phyloP scores from a whole-genome alignment of 768 basidiomycete genomes.

The Auriscalpium orientale region DNA sequence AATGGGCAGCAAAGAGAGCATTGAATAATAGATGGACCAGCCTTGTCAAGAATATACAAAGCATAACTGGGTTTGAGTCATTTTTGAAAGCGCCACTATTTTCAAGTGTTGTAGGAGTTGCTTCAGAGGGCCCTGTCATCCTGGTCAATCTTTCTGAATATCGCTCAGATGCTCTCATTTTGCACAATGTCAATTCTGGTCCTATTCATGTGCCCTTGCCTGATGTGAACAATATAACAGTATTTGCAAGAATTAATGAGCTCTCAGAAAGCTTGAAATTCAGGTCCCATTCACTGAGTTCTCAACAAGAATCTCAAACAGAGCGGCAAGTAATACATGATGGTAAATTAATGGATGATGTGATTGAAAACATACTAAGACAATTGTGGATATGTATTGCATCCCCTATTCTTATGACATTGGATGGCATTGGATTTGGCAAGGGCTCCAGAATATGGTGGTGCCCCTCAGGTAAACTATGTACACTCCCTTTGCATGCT shows the following conservation, averaged over 20 bases:
- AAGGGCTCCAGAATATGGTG: constrained; percentile 10
- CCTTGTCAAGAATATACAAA: not conserved
- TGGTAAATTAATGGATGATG: not conserved
- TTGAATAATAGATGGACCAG: not conserved
- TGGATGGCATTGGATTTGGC: not conserved
- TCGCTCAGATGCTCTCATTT: constrained; percentile 8
- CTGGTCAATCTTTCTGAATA: constrained; percentile 2
- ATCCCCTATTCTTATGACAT: not conserved
- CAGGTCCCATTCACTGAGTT: not conserved
- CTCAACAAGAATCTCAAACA: not conserved
- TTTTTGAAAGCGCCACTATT: constrained; percentile 3
- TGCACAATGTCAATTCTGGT: not conserved
- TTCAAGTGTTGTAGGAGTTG: not conserved
- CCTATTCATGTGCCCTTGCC: constrained; percentile 1
- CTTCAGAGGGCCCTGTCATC: constrained; percentile 2
- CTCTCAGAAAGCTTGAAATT: not conserved
- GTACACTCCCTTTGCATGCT: constrained; percentile 12
- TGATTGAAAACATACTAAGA: not conserved
- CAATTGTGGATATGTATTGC: constrained; percentile 5
- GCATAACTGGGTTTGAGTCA: not conserved
- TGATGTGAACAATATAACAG: not conserved
- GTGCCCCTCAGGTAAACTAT: constrained; percentile 10
- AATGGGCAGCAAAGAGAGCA: not conserved
- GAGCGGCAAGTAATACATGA: no score
- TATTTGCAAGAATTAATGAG: not conserved